Evolutionary conservation across 2,329 filamentous ascomycete genomes (phyloP), one percentile per base, ranked within the genome.

Genomic region (Talaromyces albobiverticillius): DNA sequence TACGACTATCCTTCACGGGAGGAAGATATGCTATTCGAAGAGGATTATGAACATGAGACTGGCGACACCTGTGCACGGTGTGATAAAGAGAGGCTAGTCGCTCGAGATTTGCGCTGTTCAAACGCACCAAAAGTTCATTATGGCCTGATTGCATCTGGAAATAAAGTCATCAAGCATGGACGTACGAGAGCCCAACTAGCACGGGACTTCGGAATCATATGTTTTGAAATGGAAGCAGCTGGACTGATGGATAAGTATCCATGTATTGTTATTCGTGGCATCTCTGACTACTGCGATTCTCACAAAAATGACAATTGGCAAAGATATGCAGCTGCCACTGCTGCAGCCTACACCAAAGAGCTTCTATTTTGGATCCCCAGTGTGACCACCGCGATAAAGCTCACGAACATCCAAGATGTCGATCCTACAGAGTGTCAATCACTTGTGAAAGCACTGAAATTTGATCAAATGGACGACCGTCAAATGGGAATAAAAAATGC

Each of bases 401-500:
- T n/a, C 9, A 6, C 23, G n/a, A 9, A 11, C 26, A 46, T 29
- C 23, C 10, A 46, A 46, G 18, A 46, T 46, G 26, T 16, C 23
- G 3, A 23, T 46, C 6, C 26, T 6, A n/a, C 23, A 16, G 4
- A 29, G 18, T 18, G 10, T n/a, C 9, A 29, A 29, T 16, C n/a
- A 26, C 25, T 45, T 13, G 20, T 26, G 43, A 20, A 46, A 18
- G 23, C 18, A 4, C 23, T 46, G n/a, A 18, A 29, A 23, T 13
- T 78, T 74, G 75, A 55, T 65, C 26, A 46, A 22, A 46, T 46
- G 5, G 43, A 46, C 14, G 43, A 26, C 20, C 43, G 43, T 25
- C 46, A 25, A 26, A 48, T 38, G 31, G 18, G 25, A 8, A 32
- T 48, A 10, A 48, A 48, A 13, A 10, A 31, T 18, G 46, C 46